A percentile compares a stretch with the other conserved stretches of the same genome.
Conservation (phyloP, 2,329 filamentous ascomycete species). For the Achaetomium macrosporum region DNA sequence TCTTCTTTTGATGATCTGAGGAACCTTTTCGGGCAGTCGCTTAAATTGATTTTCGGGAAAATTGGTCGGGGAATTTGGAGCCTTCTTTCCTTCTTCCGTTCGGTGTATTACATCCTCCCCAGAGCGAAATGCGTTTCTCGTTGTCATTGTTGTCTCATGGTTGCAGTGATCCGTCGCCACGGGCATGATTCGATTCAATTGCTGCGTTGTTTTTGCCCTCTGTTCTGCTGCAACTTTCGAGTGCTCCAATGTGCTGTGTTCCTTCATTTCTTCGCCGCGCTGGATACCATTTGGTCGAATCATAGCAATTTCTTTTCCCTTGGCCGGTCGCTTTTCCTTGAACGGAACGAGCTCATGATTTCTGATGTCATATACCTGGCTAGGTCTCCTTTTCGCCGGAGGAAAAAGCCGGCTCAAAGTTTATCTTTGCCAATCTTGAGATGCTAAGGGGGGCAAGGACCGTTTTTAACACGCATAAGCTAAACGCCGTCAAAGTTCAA, state of each 20-base stretch:
- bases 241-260: neutral
- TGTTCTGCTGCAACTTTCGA: slow-evolving; percentile 5
- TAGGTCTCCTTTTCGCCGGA: slow-evolving; percentile 2
- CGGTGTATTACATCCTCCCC: slow-evolving; percentile 15
- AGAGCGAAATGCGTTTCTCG: slow-evolving; percentile 10
- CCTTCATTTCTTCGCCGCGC: slow-evolving; percentile 12
- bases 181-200: slow-evolving; percentile 18
- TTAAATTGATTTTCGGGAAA: slow-evolving; percentile 20
- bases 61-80: slow-evolving; percentile 20
- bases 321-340: slow-evolving; percentile 9
- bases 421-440: neutral
- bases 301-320: slow-evolving; percentile 21
- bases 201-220: slow-evolving; percentile 10
- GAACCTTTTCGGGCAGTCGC: slow-evolving; percentile 19
- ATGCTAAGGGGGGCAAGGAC: slow-evolving; percentile 4
- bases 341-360: slow-evolving; percentile 4
- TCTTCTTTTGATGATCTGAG: slow-evolving; percentile 19
- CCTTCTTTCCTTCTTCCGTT: slow-evolving; percentile 18
- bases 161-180: slow-evolving; percentile 19
- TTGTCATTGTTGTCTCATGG: slow-evolving; percentile 7
- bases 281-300: slow-evolving; percentile 27
- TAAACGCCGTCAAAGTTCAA: neutral
- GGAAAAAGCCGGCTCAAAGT: neutral
- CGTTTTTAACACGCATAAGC: neutral
- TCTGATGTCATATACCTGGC: neutral